Evolutionary conservation across 2,329 filamentous ascomycete species (phyloP).

Genomic region (Arthrinium puccinioides): DNA sequence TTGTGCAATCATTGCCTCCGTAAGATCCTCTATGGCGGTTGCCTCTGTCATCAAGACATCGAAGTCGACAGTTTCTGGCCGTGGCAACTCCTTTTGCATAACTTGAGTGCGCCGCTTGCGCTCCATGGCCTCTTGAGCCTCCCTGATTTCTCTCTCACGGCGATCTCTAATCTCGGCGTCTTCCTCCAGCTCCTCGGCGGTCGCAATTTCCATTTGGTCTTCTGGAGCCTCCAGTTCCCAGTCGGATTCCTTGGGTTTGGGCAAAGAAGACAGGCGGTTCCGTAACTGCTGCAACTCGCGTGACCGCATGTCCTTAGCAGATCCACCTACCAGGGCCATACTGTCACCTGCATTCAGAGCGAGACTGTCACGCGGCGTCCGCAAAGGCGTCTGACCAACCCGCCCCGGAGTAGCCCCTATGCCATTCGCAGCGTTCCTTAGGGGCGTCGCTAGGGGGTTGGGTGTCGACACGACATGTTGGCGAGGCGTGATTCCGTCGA

Average conservation of each 20-base stretch:
- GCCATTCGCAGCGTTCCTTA: slow-evolving; percentile 57
- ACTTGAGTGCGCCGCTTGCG: slow-evolving; percentile 82
- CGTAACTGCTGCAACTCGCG: slow-evolving; percentile 66
- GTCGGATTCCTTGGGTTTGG: slow-evolving; percentile 86
- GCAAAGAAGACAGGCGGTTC: slow-evolving; percentile 70
- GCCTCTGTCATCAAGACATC: slow-evolving; percentile 59
- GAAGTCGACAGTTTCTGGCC: slow-evolving; percentile 68
- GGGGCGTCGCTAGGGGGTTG: slow-evolving; percentile 89
- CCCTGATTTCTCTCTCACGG: slow-evolving; percentile 64
- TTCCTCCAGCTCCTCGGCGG: slow-evolving; percentile 46
- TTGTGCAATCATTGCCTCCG: slow-evolving; percentile 62
- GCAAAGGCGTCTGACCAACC: slow-evolving; percentile 74
- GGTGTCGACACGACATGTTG: slow-evolving; percentile 81
- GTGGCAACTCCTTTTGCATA: slow-evolving; percentile 77
- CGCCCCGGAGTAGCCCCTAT: slow-evolving; percentile 61
- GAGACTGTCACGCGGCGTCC: slow-evolving; percentile 83
- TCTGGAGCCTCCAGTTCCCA: slow-evolving; percentile 92
- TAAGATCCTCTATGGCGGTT: slow-evolving; percentile 51
- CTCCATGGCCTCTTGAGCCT: slow-evolving; percentile 69
- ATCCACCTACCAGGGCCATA: slow-evolving; percentile 63
- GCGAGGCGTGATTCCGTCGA: slow-evolving; percentile 75
- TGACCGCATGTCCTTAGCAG: slow-evolving; percentile 67
- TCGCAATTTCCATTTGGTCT: slow-evolving; percentile 57
- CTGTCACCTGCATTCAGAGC: slow-evolving; percentile 68
- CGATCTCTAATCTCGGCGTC: slow-evolving; percentile 68